Evolutionary conservation across 768 basidiomycete genomes (phyloP).

Genomic region (Lactifluus subvellereus): DNA sequence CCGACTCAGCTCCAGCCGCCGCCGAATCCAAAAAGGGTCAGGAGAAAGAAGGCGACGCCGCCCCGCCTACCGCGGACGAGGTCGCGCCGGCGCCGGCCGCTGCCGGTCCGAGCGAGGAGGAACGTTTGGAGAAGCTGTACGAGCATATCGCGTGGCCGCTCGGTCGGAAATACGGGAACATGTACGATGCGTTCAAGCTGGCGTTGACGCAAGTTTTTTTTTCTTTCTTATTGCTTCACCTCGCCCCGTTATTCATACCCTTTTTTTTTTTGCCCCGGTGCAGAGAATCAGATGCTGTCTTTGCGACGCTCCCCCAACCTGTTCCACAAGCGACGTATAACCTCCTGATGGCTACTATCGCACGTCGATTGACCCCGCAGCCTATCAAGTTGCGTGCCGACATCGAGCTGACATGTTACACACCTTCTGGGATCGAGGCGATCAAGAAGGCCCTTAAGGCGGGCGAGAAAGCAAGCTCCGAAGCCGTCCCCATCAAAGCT

Average conservation of each 20-base stretch:
- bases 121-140: slow-evolving; percentile 79
- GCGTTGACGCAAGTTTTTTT: slow-evolving; percentile 69
- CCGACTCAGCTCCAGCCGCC: slow-evolving; percentile 7
- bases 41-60: slow-evolving; percentile 38
- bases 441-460: slow-evolving; percentile 88
- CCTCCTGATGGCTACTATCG: slow-evolving; percentile 77
- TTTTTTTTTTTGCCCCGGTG: slow-evolving; percentile 6
- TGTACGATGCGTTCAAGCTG: slow-evolving; percentile 97
- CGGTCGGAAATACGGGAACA: slow-evolving; percentile 86
- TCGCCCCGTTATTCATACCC: slow-evolving; percentile 14
- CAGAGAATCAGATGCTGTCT: slow-evolving; percentile 77
- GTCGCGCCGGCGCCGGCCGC: slow-evolving; percentile 29
- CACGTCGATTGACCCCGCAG: slow-evolving; percentile 92
- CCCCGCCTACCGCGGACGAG: slow-evolving; percentile 42
- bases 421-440: slow-evolving; percentile 91
- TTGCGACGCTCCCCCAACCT: slow-evolving; percentile 56
- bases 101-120: slow-evolving; percentile 57
- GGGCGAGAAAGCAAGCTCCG: slow-evolving; percentile 83
- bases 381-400: slow-evolving; percentile 98
- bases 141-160: slow-evolving; percentile 92
- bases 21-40: slow-evolving; percentile 42
- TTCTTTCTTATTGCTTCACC: background rate
- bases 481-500: slow-evolving; percentile 93
- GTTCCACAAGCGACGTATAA: slow-evolving; percentile 51
- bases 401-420: slow-evolving; percentile 95